These are phyloP conservation scores for Mycena olivaceomarginata DNA, from an alignment of 768 basidiomycete species.

Conservation along the genomic window DNA sequence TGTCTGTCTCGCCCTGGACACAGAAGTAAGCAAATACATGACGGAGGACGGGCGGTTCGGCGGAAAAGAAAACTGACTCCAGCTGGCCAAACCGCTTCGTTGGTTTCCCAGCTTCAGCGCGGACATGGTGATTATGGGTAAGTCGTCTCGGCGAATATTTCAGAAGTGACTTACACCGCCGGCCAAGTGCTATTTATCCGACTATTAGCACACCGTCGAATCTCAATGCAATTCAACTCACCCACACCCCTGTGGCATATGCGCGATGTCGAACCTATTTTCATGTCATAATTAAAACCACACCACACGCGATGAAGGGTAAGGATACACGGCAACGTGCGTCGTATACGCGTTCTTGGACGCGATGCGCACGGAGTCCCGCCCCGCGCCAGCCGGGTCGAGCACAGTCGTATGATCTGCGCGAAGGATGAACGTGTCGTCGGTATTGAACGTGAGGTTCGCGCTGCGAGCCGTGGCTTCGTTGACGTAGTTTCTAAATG, in stretches of 20 bases:
- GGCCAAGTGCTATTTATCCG: conserved; percentile 54
- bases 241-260: conserved; percentile 76
- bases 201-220: conserved; percentile 1
- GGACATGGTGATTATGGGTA: no score
- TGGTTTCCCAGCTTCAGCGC: conserved; percentile 65
- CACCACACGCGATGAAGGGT: not conserved
- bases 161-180: conserved; percentile 56
- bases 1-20: conserved; percentile 61
- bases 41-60: no score
- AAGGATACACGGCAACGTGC: conserved; percentile 71
- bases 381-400: conserved; percentile 66
- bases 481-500: conserved; percentile 62
- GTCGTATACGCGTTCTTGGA: conserved; percentile 70
- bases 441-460: conserved; percentile 72
- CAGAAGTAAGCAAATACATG: not conserved
- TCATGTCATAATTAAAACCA: conserved; percentile 48
- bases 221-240: conserved; percentile 44
- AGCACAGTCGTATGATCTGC: conserved; percentile 69
- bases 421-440: conserved; percentile 70
- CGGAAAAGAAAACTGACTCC: not conserved
- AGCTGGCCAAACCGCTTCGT: conserved; percentile 60
- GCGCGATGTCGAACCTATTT: conserved; percentile 61
- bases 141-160: no score
- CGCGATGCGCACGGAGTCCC: conserved; percentile 72
- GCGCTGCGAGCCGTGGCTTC: conserved; percentile 59